phyloP scores from a whole-genome alignment of 805 yeast genomes.

The Spathaspora arborariae region DNA sequence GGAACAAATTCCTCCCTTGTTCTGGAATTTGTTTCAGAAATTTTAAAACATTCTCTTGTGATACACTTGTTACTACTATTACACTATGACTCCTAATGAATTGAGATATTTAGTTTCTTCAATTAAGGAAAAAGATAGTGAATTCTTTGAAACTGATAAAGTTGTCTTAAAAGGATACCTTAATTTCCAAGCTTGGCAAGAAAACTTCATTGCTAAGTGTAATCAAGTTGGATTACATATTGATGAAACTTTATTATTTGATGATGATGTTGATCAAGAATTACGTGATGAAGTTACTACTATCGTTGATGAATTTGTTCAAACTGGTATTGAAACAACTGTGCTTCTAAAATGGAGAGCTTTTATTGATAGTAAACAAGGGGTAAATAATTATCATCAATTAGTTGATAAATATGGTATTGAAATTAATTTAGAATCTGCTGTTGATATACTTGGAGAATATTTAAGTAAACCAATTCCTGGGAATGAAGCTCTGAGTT shows the following conservation, averaged over 20 bases:
- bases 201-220: not conserved
- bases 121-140: not conserved
- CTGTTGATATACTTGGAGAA: not conserved
- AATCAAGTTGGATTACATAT: not conserved
- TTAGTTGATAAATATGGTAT: conserved; percentile 1
- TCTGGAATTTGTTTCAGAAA: too few species aligned
- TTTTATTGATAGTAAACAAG: not conserved
- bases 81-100: not conserved
- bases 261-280: not conserved
- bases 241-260: not conserved
- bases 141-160: not conserved
- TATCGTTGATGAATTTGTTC: not conserved
- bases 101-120: not conserved
- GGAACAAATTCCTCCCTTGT: not conserved
- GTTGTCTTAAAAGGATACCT: not conserved
- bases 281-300: not conserved
- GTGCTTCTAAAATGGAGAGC: not conserved
- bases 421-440: not conserved
- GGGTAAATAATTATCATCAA: not conserved
- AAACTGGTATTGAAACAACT: not conserved
- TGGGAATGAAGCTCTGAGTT: not conserved
- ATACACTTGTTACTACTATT: not conserved
- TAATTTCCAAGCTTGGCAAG: conserved; percentile 1
- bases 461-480: not conserved
- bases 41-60: not conserved